phyloP scores from a whole-genome alignment of 805 yeast genomes.

The Saccharomycodes ludwigii region DNA sequence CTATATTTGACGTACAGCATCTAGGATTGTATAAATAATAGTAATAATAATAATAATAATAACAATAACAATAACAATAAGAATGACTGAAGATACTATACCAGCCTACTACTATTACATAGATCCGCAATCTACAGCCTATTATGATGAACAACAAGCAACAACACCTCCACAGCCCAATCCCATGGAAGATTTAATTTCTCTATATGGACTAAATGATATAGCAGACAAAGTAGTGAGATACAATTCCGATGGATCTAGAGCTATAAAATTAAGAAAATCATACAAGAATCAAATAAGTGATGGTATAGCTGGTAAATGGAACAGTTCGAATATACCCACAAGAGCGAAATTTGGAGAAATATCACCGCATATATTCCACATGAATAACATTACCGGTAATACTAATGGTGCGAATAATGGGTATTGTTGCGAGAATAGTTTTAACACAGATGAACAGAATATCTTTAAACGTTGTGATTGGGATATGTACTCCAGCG shows the following conservation, averaged over 20 bases:
- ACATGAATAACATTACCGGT: slow-evolving; percentile 15
- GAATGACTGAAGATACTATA: slow-evolving; percentile 13
- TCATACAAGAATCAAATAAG: slow-evolving; percentile 87
- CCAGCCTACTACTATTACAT: slow-evolving; percentile 28
- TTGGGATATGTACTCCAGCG: slow-evolving; percentile 21
- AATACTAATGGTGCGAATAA: background rate
- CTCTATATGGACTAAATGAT: slow-evolving; percentile 51
- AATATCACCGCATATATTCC: slow-evolving; percentile 21
- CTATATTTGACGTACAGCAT: too few relatives aligned
- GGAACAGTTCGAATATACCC: slow-evolving; percentile 37
- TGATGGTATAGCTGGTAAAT: slow-evolving; percentile 78
- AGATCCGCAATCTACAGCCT: slow-evolving; percentile 20
- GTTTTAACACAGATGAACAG: slow-evolving; percentile 11
- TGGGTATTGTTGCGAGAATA: background rate
- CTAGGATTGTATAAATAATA: too few relatives aligned
- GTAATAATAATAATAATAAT: too few relatives aligned
- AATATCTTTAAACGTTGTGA: slow-evolving; percentile 18
- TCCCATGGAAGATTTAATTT: slow-evolving; percentile 60
- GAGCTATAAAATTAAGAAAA: slow-evolving; percentile 85
- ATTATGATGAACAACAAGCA: too few relatives aligned
- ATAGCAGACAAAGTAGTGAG: slow-evolving; percentile 77
- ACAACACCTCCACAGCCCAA: slow-evolving; percentile 57
- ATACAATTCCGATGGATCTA: slow-evolving; percentile 75
- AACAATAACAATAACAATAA: background rate
- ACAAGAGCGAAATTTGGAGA: slow-evolving; percentile 28